phyloP scores from a whole-genome alignment of 768 basidiomycete species.

The Russula virescens region DNA sequence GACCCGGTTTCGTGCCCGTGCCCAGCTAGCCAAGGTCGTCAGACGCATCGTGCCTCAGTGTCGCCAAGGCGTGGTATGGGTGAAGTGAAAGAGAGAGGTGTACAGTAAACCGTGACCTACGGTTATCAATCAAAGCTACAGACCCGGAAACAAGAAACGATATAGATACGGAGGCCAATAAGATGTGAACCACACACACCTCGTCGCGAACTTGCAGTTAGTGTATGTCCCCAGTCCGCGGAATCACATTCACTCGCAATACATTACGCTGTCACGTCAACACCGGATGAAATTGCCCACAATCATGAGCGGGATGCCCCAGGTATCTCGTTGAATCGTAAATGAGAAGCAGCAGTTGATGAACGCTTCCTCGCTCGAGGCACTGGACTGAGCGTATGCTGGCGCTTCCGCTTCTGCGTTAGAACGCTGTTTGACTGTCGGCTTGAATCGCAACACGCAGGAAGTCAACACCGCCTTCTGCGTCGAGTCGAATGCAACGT shows the following conservation, averaged over 20 bases:
- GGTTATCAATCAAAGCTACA: too few species aligned
- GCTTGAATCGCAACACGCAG: constrained; percentile 80
- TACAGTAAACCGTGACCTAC: too few species aligned
- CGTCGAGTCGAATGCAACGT: constrained; percentile 84
- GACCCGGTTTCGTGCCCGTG: too few species aligned
- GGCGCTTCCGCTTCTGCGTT: constrained; percentile 31
- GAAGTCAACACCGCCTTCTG: constrained; percentile 93
- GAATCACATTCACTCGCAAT: not conserved
- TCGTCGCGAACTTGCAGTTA: not conserved
- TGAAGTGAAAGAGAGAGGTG: too few species aligned
- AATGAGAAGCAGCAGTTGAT: constrained; percentile 91
- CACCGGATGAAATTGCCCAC: constrained; percentile 83
- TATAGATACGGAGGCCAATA: not conserved
- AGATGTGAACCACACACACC: not conserved
- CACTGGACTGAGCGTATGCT: constrained; percentile 23
- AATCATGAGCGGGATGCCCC: constrained; percentile 86
- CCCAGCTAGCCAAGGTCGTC: too few species aligned
- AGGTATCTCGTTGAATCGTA: constrained; percentile 77
- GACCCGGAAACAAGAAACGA: too few species aligned
- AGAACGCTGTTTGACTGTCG: constrained; percentile 43
- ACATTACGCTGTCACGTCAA: not conserved
- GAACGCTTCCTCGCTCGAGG: constrained; percentile 59
- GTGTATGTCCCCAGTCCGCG: not conserved
- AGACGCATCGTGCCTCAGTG: too few species aligned
- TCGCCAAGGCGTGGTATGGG: too few species aligned